Base-by-base conservation (phyloP, 2,329 filamentous ascomycete species). In the Nemania bipapillata region DNA sequence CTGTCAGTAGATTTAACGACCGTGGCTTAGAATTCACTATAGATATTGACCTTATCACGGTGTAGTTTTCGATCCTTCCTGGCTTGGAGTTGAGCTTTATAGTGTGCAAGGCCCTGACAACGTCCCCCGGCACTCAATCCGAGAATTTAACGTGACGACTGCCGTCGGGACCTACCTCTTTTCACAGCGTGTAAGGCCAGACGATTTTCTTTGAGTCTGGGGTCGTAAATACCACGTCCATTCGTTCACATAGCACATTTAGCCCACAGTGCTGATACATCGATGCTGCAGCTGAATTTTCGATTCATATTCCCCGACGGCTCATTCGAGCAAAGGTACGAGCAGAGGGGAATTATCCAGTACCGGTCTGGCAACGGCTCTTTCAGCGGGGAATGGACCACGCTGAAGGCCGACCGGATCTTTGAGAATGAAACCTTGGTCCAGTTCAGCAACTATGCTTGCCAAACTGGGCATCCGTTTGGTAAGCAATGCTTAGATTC, bases 361-460 rank as follows among this genome's bases (percentile, higher is more conserved):
- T 72, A 63, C 37, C 11, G 7, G 20, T 57, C 28, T 0, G 58
- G 67, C 15, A 72, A 70, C 26, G 70, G 70, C 58, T 63, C 67
- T 0, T 72, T 72, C 55, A 40, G 26, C 9, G 70, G 70, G 4
- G 26, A 22, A 11, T 72, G 70, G 70, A 5, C n/a, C 5, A 62
- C 70, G 24, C 17, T 72, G n/a, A 65, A 63, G 52, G 63, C 67
- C 0, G 42, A 42, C 15, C 65, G 67, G 12, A 26, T 70, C 30
- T 72, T 70, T 22, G 45, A 63, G 58, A 70, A 68, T 30, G 17
- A 68, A 22, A 72, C 70, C 1, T 26, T 70, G 24, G 50, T 72
- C 32, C 50, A 15, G 11, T 40, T 55, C 26, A 70, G 30, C 35
- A 55, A 30, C 24, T 72, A 70, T 22, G 56, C 65, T 30, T 72